These are phyloP conservation scores for Paratinospora sagittata DNA, from an alignment of 164 flowering plant genomes.

Conservation along the genomic window DNA sequence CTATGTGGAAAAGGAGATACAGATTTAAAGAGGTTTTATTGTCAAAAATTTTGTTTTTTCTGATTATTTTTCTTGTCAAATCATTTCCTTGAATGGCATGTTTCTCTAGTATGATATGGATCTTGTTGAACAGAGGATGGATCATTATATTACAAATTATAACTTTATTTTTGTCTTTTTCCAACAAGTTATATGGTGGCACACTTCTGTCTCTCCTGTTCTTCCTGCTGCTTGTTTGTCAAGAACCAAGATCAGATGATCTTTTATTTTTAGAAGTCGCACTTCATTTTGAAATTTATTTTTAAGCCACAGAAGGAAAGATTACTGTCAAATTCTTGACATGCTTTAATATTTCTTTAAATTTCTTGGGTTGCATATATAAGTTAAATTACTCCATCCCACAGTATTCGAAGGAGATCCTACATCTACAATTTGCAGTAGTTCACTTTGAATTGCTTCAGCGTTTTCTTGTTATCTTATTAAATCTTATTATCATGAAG, in stretches of 20 bases:
- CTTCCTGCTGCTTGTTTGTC: neutral
- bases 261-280: neutral
- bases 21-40: neutral
- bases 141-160: neutral
- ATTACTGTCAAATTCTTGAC: neutral
- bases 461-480: neutral
- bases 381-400: too few species aligned
- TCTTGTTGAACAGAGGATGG: neutral
- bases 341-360: neutral
- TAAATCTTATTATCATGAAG: neutral
- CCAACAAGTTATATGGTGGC: neutral
- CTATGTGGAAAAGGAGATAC: neutral
- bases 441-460: too few species aligned
- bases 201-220: neutral
- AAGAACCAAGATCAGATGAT: neutral
- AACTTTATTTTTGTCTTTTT: neutral
- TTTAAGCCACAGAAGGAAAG: neutral
- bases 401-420: too few species aligned
- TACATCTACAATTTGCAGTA: too few species aligned
- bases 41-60: neutral
- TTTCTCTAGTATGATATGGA: neutral
- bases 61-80: too few species aligned
- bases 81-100: neutral
- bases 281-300: neutral
- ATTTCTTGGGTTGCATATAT: neutral